Evolutionary conservation across 768 basidiomycete species (phyloP), one percentile per base, ranked within the genome.

Genomic region (Amanita rubescens): DNA sequence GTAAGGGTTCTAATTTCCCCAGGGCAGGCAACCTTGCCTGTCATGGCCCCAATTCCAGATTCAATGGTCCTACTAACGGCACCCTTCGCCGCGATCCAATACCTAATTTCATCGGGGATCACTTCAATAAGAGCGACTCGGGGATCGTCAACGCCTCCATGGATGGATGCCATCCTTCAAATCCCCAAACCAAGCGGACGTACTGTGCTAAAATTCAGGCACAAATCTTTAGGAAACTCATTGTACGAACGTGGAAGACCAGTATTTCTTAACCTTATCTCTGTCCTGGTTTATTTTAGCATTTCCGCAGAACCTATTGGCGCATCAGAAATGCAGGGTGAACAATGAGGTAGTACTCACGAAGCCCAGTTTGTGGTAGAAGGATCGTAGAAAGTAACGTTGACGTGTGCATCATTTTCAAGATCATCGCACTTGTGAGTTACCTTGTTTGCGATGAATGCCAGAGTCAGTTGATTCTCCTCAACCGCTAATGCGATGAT

Each of bases 141-240:
- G 0, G 92, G 90, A 58, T 95, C 94, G 44, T 75, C 71, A 27
- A 76, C 76, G 60, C 85, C 80, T n/a, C 92, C 93, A 60, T 81
- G 85, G 66, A n/a, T 94, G 92, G 5, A 86, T 70, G 15, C 88
- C 89, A 58, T 95, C 92, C 30, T 84, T 84, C 51, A 94, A 73
- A 63, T 95, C 86, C 34, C 89, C 90, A 60, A 94, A 94, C 77
- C 90, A 96, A 0, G 84, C 86, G 8, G 77, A 65, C 30, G 80
- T 73, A 2, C 86, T 89, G 45, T 19, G 20, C 27, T n/a, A 25
- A 9, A 22, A 50, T 22, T 34, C 30, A 24, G 24, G 32, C 24
- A 42, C 32, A 51, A 19, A 32, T 22, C 49, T 19, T 34, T 25
- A 12, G 19, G 34, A 15, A 55, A 17, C 53, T 12, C 30, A 15